Conservation (phyloP, 345 rosid genomes). For the Salix exigua region DNA sequence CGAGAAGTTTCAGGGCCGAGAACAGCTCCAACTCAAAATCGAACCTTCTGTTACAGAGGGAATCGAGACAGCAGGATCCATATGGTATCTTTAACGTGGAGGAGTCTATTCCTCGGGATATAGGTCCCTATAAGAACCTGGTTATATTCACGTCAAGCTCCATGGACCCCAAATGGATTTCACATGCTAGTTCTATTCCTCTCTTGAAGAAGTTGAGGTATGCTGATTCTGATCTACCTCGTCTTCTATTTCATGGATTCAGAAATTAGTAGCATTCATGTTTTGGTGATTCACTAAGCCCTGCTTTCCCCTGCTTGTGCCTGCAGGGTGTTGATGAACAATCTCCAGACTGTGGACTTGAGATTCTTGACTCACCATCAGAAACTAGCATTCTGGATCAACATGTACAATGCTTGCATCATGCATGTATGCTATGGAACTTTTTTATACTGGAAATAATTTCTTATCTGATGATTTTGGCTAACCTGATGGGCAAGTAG, state of each 20-base stretch:
- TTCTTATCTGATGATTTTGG: background rate
- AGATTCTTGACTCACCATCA: slow-evolving; percentile 61
- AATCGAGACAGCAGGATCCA: slow-evolving; percentile 86
- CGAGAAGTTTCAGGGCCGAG: slow-evolving; percentile 78
- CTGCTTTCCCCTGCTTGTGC: background rate
- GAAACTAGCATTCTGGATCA: slow-evolving; percentile 96
- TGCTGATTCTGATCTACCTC: background rate
- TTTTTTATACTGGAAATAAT: background rate
- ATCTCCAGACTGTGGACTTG: slow-evolving; percentile 67
- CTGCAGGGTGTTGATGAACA: slow-evolving; percentile 68
- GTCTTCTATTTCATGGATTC: background rate
- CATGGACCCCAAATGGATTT: slow-evolving; percentile 81
- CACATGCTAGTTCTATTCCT: slow-evolving; percentile 70
- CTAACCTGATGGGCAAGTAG: slow-evolving; percentile 11
- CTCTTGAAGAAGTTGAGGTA: slow-evolving; percentile 73
- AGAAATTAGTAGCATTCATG: background rate
- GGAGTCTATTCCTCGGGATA: slow-evolving; percentile 76
- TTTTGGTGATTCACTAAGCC: background rate
- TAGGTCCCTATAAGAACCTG: slow-evolving; percentile 87
- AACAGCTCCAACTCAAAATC: slow-evolving; percentile 46
- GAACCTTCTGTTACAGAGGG: slow-evolving; percentile 40
- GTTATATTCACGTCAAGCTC: slow-evolving; percentile 73
- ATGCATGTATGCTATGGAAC: slow-evolving; percentile 66
- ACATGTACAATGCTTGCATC: slow-evolving; percentile 95
- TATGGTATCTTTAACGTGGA: slow-evolving; percentile 71